Percentiles rank a stretch among this genome's conserved stretches.
These are phyloP conservation scores for Lanmaoa rubissima DNA, from an alignment of 768 basidiomycete genomes.

Conservation along the genomic window DNA sequence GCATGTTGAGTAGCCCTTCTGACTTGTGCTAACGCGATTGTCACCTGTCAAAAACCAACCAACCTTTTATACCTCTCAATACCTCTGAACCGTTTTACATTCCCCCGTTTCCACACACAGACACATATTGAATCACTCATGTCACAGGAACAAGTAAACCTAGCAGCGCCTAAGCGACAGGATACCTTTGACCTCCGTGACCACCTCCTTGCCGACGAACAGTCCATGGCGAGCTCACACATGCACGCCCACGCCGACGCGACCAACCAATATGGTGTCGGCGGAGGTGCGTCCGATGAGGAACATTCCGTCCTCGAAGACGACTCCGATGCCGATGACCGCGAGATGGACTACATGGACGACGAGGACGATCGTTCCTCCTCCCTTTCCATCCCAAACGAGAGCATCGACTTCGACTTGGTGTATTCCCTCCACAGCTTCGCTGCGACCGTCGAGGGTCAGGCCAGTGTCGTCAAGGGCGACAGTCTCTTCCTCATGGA, in stretches of 20 bases:
- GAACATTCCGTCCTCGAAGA: conserved; percentile 84
- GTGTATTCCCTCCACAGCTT: conserved; percentile 96
- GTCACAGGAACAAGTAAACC: conserved; percentile 29
- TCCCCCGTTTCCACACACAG: background rate
- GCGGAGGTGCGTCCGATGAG: conserved; percentile 58
- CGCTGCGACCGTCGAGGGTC: conserved; percentile 96
- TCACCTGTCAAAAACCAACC: background rate
- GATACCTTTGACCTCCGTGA: conserved; percentile 76
- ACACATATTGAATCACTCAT: conserved; percentile 14
- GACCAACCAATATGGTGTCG: conserved; percentile 34
- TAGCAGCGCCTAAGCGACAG: conserved; percentile 35
- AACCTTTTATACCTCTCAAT: background rate
- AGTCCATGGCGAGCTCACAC: conserved; percentile 44
- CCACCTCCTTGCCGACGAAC: conserved; percentile 55
- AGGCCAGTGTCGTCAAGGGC: conserved; percentile 98
- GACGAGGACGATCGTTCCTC: conserved; percentile 80
- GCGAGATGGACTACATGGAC: conserved; percentile 63
- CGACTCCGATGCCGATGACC: conserved; percentile 73
- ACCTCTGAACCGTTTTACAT: background rate
- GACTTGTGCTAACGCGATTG: background rate
- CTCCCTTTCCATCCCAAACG: conserved; percentile 83
- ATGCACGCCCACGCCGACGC: conserved; percentile 49
- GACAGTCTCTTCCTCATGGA: conserved; percentile 96
- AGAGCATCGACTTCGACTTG: conserved; percentile 90
- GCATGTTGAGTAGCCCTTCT: conserved; percentile 16